Percentiles rank a stretch among this genome's conserved stretches.
These are phyloP conservation scores for Pythium folliculosum DNA, from an alignment of 352 stramenopile genomes.

Conservation along the genomic window DNA sequence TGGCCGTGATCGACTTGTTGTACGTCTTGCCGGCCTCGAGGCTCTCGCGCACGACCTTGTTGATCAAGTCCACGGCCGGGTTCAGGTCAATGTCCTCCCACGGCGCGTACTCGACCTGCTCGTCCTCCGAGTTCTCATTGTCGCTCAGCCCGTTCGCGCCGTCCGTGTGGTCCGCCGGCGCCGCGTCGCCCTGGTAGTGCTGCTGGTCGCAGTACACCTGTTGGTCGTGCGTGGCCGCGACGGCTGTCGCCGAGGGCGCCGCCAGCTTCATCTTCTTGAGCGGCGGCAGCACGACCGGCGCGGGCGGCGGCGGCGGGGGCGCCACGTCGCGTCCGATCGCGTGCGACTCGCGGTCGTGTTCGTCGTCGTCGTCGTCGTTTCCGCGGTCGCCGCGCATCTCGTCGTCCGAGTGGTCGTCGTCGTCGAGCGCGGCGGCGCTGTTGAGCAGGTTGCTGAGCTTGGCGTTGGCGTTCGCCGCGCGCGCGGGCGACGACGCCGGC, in stretches of 20 bases:
- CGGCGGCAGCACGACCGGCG: conserved; percentile 13
- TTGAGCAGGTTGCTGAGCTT: conserved; percentile 48
- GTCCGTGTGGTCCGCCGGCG: conserved; percentile 30
- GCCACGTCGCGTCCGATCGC: neutral
- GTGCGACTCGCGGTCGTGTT: neutral
- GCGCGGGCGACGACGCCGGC: conserved; percentile 2
- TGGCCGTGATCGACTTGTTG: conserved; percentile 84
- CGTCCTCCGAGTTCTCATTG: conserved; percentile 83
- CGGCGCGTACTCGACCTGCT: conserved; percentile 69
- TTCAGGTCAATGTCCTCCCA: conserved; percentile 86
- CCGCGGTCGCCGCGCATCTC: conserved; percentile 16
- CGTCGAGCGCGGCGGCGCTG: conserved; percentile 24
- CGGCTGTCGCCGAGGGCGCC: neutral
- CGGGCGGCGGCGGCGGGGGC: neutral
- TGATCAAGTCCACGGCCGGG: conserved; percentile 74
- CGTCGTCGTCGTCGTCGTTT: conserved; percentile 7
- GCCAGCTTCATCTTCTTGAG: conserved; percentile 19
- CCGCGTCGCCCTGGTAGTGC: conserved; percentile 1
- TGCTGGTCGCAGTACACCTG: neutral
- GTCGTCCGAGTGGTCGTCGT: conserved; percentile 29
- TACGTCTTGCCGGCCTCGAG: conserved; percentile 83
- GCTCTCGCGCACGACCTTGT: conserved; percentile 63
- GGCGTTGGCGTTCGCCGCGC: conserved; percentile 25
- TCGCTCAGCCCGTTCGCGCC: conserved; percentile 55
- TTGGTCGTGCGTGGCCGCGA: neutral